phyloP scores from a whole-genome alignment of 106 monocot species.

The Dendrobium huoshanense region DNA sequence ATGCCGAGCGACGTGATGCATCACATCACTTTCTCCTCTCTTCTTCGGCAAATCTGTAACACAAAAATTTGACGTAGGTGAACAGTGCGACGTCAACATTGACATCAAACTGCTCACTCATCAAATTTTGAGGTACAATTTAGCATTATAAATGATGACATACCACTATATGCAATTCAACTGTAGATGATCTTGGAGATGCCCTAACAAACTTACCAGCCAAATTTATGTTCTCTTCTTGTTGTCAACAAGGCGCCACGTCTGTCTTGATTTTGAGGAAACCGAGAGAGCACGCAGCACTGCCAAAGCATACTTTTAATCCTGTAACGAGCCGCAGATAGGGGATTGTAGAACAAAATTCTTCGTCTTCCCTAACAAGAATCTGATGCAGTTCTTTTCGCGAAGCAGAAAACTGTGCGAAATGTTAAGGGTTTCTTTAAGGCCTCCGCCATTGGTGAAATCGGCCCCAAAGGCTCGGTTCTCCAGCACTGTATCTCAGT shows the following conservation, averaged over 20 bases:
- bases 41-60: no score
- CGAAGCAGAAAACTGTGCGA: neutral
- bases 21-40: no score
- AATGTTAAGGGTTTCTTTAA: conserved; percentile 19
- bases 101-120: no score
- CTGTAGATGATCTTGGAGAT: no score
- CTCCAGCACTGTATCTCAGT: conserved; percentile 22
- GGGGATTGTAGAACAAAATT: neutral
- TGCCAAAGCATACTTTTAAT: neutral
- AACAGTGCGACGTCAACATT: no score
- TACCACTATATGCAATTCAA: no score
- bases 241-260: neutral
- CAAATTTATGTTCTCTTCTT: neutral
- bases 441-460: conserved; percentile 17
- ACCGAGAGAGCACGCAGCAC: no score
- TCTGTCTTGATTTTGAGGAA: neutral
- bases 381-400: neutral
- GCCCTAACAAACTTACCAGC: no score
- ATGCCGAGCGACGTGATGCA: no score
- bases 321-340: neutral
- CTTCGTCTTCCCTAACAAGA: neutral
- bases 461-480: conserved; percentile 22
- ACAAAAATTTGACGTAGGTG: no score
- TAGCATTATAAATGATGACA: no score
- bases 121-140: no score